Evolutionary conservation across 2,329 filamentous ascomycete genomes (phyloP), one percentile per base, ranked within the genome.

Genomic region (Beauveria sp.): DNA sequence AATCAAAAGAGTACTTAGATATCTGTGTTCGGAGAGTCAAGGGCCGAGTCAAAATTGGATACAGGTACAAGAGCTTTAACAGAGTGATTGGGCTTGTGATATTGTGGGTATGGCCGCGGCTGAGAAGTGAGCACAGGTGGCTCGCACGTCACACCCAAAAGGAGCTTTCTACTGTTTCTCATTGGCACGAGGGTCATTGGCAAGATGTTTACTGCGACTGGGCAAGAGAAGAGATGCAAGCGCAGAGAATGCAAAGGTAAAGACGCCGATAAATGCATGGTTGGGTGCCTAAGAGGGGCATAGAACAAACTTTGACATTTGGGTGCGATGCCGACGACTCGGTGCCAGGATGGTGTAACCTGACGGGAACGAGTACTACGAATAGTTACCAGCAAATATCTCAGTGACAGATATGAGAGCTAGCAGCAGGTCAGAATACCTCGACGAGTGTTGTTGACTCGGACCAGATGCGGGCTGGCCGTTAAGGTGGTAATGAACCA

Each of bases 61-160:
- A 18, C 4, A 10, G 28, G 5, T 62, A 62, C 60, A 58, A 28
- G 4, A 14, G n/a, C 6, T 34, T 28, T 62, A 57, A 58, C 54
- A 52, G 48, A 20, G 24, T 18, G 20, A 26, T 52, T 57, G 60
- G 50, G 31, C 60, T 51, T 62, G 60, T 56, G 60, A 62, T 34
- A 60, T 26, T 52, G 59, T 62, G 60, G 60, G 52, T 56, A 62
- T 45, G 52, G 14, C 60, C 46, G 60, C 60, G 45, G 52, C 45
- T 62, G 60, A 51, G 52, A 38, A 42, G 26, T 20, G 49, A 20
- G 26, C 18, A 53, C 24, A 42, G 16, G 34, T 55, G 24, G 40
- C 12, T 38, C 12, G 12, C 34, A 38, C 34, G 34, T 38, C 34
- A 38, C 34, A 14, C 34, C 14, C 14, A 38, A 16, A 34, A 38